phyloP scores from a whole-genome alignment of 2,329 filamentous ascomycete species.

The Chaetomium sp. region DNA sequence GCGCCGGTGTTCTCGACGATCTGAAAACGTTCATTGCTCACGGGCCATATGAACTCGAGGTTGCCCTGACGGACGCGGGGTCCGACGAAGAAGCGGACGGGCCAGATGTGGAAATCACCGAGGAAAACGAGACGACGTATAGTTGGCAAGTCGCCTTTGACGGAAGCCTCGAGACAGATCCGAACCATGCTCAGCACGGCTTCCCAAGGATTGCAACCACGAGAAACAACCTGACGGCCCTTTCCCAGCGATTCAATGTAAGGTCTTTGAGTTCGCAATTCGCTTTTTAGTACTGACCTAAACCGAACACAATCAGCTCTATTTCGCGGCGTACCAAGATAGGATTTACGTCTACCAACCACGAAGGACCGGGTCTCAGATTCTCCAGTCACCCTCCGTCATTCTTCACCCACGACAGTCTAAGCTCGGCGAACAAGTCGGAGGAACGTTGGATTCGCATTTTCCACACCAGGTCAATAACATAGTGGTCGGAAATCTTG shows the following conservation, averaged over 20 bases:
- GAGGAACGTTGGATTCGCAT: constrained; percentile 46
- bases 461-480: constrained; percentile 62
- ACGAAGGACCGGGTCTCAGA: constrained; percentile 40
- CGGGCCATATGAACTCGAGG: not conserved
- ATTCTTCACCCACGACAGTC: constrained; percentile 42
- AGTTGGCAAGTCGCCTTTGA: not conserved
- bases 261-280: constrained; percentile 9
- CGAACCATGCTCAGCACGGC: constrained; percentile 3
- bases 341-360: constrained; percentile 52
- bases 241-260: constrained; percentile 53
- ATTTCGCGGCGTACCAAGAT: constrained; percentile 53
- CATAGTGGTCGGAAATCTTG: constrained; percentile 61
- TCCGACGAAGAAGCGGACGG: constrained; percentile 16
- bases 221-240: constrained; percentile 50
- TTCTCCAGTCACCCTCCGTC: constrained; percentile 44
- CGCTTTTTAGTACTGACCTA: too few species aligned
- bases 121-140: constrained; percentile 12
- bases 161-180: not conserved
- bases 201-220: constrained; percentile 26
- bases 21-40: constrained; percentile 17
- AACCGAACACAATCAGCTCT: constrained; percentile 37
- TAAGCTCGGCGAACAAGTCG: constrained; percentile 33
- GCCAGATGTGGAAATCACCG: not conserved
- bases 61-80: constrained; percentile 1
- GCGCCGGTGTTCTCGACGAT: constrained; percentile 18